Evolutionary conservation across 2,329 filamentous ascomycete genomes (phyloP).

Genomic region (Stagonosporopsis rhizophila): DNA sequence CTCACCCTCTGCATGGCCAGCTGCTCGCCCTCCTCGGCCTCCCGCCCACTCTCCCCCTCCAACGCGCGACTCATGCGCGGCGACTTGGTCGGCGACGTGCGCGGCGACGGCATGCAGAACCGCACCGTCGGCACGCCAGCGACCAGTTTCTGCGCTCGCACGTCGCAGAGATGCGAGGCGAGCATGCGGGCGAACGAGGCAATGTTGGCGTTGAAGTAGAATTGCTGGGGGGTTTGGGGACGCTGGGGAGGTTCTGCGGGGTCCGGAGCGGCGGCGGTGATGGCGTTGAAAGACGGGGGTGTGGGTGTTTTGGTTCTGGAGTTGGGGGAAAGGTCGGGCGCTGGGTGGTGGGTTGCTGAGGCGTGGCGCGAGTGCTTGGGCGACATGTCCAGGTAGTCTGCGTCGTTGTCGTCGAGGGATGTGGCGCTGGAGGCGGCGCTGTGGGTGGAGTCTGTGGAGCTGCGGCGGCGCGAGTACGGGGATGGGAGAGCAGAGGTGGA

Average conservation of each 20-base stretch:
- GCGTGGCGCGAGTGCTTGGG: background rate
- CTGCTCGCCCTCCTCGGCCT: constrained; percentile 5
- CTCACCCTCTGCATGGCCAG: constrained; percentile 21
- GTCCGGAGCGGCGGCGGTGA: background rate
- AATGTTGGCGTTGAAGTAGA: constrained; percentile 36
- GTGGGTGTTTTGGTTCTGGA: background rate
- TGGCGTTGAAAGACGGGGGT: too few relatives aligned
- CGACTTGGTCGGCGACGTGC: constrained; percentile 24
- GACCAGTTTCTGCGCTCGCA: constrained; percentile 32
- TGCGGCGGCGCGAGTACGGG: constrained; percentile 5
- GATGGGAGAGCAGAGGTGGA: constrained; percentile 1
- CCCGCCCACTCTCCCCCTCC: background rate
- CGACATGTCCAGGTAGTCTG: constrained; percentile 12
- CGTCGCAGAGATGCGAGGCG: constrained; percentile 34
- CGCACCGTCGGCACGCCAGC: constrained; percentile 20
- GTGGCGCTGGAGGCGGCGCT: constrained; percentile 35
- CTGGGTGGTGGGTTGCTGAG: background rate
- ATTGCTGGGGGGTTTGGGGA: constrained; percentile 20
- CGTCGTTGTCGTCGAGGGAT: constrained; percentile 22
- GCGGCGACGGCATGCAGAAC: constrained; percentile 24
- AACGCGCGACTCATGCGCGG: background rate
- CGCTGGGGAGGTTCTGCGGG: background rate
- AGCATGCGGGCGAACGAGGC: constrained; percentile 39
- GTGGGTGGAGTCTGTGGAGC: constrained; percentile 8
- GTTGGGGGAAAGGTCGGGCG: background rate